These are phyloP conservation scores for Calcarisporium arbuscula DNA, from an alignment of 2,329 filamentous ascomycete species.

Conservation along the genomic window DNA sequence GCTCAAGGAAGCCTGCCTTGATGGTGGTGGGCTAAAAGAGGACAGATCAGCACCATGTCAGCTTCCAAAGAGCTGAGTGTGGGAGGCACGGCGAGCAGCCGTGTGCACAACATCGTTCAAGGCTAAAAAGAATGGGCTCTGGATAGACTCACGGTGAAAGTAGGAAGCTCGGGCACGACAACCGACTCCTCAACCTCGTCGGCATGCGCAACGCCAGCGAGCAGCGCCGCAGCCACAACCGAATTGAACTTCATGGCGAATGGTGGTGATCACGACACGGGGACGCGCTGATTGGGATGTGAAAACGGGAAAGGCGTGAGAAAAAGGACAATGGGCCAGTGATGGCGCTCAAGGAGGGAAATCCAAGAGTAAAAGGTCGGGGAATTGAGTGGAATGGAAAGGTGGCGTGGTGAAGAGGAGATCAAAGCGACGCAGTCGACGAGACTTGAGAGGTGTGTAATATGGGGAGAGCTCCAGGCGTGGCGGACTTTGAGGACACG, in stretches of 20 bases:
- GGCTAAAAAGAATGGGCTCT: constrained; percentile 1
- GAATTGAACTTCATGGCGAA: constrained; percentile 87
- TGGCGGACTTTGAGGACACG: constrained; percentile 23
- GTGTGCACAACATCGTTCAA: not conserved
- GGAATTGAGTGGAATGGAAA: constrained; percentile 9
- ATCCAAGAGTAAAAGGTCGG: constrained; percentile 24
- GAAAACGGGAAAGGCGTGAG: constrained; percentile 7
- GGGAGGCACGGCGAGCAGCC: not conserved
- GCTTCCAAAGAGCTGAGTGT: not conserved
- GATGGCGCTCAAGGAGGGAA: constrained; percentile 22
- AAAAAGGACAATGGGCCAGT: constrained; percentile 9
- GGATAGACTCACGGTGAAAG: constrained; percentile 70
- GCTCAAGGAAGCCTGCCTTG: constrained; percentile 94
- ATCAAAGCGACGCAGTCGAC: constrained; percentile 4
- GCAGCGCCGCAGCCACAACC: constrained; percentile 66
- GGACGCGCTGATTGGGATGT: constrained; percentile 12
- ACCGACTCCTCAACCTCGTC: constrained; percentile 61
- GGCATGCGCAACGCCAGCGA: constrained; percentile 63
- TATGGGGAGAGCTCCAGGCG: constrained; percentile 12
- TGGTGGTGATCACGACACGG: constrained; percentile 50
- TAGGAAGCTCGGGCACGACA: constrained; percentile 61
- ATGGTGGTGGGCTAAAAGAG: constrained; percentile 69
- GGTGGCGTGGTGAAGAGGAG: constrained; percentile 15
- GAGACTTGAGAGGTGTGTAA: constrained; percentile 14
- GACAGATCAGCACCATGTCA: constrained; percentile 14